Evolutionary conservation across 2,329 filamentous ascomycete species (phyloP).

Genomic region (Colletotrichum eremochloae): DNA sequence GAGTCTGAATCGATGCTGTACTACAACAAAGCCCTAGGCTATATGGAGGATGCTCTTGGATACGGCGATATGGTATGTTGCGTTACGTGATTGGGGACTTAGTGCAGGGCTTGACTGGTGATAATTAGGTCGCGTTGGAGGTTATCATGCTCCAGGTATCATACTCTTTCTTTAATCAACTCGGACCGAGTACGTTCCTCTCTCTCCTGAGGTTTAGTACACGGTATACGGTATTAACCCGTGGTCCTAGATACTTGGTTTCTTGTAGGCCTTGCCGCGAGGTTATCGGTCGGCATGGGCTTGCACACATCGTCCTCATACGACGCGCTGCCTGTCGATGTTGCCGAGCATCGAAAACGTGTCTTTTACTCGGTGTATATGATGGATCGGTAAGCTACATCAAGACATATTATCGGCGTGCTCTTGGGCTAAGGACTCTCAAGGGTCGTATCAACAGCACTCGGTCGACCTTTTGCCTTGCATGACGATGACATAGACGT

Average conservation of each 20-base stretch:
- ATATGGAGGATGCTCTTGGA: conserved; percentile 55
- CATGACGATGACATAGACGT: conserved; percentile 62
- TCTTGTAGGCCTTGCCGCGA: conserved; percentile 58
- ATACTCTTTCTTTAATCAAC: conserved; percentile 62
- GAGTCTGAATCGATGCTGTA: conserved; percentile 58
- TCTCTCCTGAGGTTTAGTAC: neutral
- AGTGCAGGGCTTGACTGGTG: neutral
- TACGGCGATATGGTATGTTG: conserved; percentile 55
- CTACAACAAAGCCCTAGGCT: conserved; percentile 59
- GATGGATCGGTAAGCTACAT: conserved; percentile 57
- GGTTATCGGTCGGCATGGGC: conserved; percentile 59
- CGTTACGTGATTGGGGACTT: neutral
- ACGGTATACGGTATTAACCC: neutral
- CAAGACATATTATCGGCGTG: neutral
- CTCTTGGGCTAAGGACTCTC: neutral
- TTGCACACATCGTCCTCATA: conserved; percentile 55
- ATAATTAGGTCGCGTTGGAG: conserved; percentile 55
- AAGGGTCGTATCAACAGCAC: conserved; percentile 58
- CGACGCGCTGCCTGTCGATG: conserved; percentile 49
- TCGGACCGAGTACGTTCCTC: conserved; percentile 57
- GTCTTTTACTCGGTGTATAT: conserved; percentile 63
- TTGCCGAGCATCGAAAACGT: conserved; percentile 55
- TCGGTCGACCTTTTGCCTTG: conserved; percentile 60
- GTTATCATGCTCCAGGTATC: conserved; percentile 61
- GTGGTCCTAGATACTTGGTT: conserved; percentile 58